A percentile compares a stretch with the other conserved stretches of the same genome.
Evolutionary conservation across 2,329 filamentous ascomycete genomes (phyloP).

Genomic region (Fusarium sp.): DNA sequence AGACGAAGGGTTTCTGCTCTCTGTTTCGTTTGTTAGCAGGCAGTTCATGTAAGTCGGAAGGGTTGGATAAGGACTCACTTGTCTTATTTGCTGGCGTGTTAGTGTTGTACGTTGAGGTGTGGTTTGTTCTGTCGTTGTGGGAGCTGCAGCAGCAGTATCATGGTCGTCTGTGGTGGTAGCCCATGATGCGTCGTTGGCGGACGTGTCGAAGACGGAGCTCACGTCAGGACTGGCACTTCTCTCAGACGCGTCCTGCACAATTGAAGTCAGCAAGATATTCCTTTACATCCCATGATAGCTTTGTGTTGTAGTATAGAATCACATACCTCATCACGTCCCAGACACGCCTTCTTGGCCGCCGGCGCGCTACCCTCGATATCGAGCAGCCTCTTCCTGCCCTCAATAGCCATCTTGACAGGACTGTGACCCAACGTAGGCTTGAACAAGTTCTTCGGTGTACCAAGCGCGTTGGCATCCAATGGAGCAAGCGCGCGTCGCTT

Average conservation of each 20-base stretch:
- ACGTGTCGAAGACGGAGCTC: conserved; percentile 63
- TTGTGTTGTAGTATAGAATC: not conserved
- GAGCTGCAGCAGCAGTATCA: conserved; percentile 45
- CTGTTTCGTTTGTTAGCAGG: conserved; percentile 49
- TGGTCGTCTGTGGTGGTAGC: conserved; percentile 63
- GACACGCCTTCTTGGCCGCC: conserved; percentile 50
- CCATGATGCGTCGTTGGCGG: conserved; percentile 60
- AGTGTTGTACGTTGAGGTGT: conserved; percentile 41
- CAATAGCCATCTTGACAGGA: conserved; percentile 40
- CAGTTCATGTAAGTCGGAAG: not conserved
- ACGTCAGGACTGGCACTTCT: conserved; percentile 54
- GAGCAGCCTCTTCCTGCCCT: conserved; percentile 47
- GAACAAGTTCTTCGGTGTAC: conserved; percentile 45
- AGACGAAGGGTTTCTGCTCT: conserved; percentile 74
- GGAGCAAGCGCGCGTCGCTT: conserved; percentile 63
- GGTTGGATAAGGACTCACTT: conserved; percentile 52
- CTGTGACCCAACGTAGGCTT: conserved; percentile 37
- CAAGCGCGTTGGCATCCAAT: conserved; percentile 58
- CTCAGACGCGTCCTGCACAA: conserved; percentile 43
- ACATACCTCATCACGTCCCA: conserved; percentile 49
- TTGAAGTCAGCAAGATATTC: conserved; percentile 6
- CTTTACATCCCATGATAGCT: not conserved
- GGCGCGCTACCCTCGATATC: conserved; percentile 42
- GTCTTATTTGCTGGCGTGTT: conserved; percentile 65
- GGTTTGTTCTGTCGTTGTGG: conserved; percentile 19